Conservation (phyloP, 805 yeast species). For the Candida tammaniensis region DNA sequence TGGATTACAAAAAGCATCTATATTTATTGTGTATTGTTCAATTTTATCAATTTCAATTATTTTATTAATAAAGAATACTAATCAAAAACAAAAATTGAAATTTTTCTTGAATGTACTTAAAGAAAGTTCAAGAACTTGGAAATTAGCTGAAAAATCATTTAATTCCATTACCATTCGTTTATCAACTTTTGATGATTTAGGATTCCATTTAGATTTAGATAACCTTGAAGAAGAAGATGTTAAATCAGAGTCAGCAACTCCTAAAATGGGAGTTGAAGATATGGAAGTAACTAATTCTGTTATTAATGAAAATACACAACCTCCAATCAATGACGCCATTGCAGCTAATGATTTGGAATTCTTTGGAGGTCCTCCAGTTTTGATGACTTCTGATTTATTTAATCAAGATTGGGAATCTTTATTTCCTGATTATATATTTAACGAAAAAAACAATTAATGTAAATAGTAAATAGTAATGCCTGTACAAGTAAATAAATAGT, state of each 20-base stretch:
- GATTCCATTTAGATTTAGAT: conserved; percentile 9
- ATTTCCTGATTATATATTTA: conserved; percentile 45
- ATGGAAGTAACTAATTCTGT: conserved; percentile 2
- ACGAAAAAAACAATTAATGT: conserved; percentile 12
- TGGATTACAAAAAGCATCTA: conserved; percentile 41
- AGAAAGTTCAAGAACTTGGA: conserved; percentile 47
- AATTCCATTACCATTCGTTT: conserved; percentile 36
- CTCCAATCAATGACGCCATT: too few species aligned
- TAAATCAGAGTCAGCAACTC: conserved; percentile 2
- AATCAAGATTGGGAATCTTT: conserved; percentile 50
- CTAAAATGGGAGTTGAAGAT: neutral
- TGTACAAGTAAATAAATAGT: conserved; percentile 1
- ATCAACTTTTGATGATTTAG: conserved; percentile 13
- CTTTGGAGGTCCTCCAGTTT: conserved; percentile 52
- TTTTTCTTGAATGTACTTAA: conserved; percentile 40
- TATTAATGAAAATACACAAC: neutral
- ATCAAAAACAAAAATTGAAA: conserved; percentile 24
- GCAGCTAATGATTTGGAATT: conserved; percentile 24
- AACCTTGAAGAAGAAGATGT: conserved; percentile 1
- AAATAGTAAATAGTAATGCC: conserved; percentile 1
- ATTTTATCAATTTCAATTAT: conserved; percentile 45
- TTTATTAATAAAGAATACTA: conserved; percentile 30
- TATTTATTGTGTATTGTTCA: conserved; percentile 46
- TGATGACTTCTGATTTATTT: conserved; percentile 48
- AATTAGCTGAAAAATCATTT: conserved; percentile 44